phyloP scores from a whole-genome alignment of 768 basidiomycete species.

The Mycena filopes region DNA sequence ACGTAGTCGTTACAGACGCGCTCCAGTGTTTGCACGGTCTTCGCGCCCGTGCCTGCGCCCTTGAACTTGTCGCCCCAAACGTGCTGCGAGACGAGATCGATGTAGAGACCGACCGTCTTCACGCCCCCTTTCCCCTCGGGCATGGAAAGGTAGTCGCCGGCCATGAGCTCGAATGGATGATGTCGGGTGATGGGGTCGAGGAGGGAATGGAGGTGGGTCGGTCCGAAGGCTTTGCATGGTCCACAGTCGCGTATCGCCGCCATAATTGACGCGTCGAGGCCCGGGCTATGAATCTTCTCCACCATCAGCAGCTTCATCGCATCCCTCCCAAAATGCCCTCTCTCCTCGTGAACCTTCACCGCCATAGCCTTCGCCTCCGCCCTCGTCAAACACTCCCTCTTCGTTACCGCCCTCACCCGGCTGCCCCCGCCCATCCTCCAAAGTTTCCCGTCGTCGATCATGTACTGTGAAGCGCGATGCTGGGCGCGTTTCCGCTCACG shows the following conservation, averaged over 20 bases:
- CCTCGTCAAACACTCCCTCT: conserved; percentile 14
- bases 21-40: too few relatives aligned
- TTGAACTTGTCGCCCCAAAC: conserved; percentile 40
- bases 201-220: conserved; percentile 35
- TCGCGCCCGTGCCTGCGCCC: too few relatives aligned
- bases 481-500: conserved; percentile 6
- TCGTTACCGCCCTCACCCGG: neutral
- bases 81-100: conserved; percentile 28
- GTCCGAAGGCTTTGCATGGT: conserved; percentile 39
- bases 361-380: neutral
- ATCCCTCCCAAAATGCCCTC: conserved; percentile 39
- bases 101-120: conserved; percentile 25
- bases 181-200: conserved; percentile 39
- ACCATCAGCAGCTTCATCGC: conserved; percentile 28
- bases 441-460: conserved; percentile 15
- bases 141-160: conserved; percentile 39
- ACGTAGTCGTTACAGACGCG: too few relatives aligned
- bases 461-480: neutral
- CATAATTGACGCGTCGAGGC: conserved; percentile 34
- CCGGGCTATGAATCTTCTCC: conserved; percentile 29
- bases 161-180: conserved; percentile 41
- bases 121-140: conserved; percentile 36
- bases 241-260: too few relatives aligned
- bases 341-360: conserved; percentile 13
- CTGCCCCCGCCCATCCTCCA: conserved; percentile 5